Conservation (phyloP, 2,329 filamentous ascomycete species). For the Scedosporium dehoogii region DNA sequence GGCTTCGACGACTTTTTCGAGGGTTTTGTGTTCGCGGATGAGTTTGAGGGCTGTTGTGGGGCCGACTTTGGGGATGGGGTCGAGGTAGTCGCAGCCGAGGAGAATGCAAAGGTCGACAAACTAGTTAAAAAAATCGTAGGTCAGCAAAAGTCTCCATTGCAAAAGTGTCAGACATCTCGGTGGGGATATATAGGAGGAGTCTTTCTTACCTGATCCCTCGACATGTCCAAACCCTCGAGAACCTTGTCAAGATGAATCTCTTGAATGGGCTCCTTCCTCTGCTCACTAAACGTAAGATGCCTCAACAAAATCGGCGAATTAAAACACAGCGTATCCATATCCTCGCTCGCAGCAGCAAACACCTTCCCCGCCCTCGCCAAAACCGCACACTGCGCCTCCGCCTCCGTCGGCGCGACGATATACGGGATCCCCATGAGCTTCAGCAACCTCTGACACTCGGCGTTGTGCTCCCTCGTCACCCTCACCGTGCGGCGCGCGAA, state of each 20-base stretch:
- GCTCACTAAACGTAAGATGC: constrained; percentile 93
- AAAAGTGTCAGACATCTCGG: no score
- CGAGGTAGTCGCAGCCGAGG: constrained; percentile 94
- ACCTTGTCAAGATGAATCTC: constrained; percentile 86
- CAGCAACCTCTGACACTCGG: constrained; percentile 81
- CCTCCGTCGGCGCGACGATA: constrained; percentile 91
- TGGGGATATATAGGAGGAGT: background rate
- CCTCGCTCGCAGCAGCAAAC: constrained; percentile 91
- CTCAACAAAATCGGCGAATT: constrained; percentile 82
- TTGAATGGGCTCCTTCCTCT: constrained; percentile 93
- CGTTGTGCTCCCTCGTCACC: constrained; percentile 94
- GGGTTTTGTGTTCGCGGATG: constrained; percentile 79
- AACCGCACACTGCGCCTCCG: constrained; percentile 90
- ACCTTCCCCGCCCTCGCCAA: constrained; percentile 88
- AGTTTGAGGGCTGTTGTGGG: constrained; percentile 86
- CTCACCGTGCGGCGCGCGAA: constrained; percentile 88
- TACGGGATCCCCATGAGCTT: constrained; percentile 95
- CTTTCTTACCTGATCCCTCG: constrained; percentile 60
- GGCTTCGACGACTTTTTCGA: constrained; percentile 78
- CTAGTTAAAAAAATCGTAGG: constrained; percentile 31
- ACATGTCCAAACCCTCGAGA: constrained; percentile 80
- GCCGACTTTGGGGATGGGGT: constrained; percentile 90
- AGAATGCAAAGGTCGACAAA: constrained; percentile 98
- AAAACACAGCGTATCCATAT: constrained; percentile 98
- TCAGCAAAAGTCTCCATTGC: background rate